Evolutionary conservation across 306 rosid species (phyloP).

Genomic region (Erythrophleum fordii): DNA sequence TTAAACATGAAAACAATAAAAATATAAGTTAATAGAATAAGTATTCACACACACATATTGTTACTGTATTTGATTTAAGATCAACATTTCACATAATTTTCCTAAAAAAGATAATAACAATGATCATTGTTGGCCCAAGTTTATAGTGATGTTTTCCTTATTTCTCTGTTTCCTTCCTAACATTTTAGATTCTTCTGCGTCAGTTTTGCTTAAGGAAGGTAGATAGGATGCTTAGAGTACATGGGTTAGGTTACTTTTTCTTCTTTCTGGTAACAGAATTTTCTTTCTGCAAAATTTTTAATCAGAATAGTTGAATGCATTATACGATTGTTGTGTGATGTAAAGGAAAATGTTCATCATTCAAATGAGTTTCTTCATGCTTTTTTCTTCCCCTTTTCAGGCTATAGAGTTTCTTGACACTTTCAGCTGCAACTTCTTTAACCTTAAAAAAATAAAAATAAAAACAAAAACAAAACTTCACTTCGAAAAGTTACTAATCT

Average conservation of each 20-base stretch:
- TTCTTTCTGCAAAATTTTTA: background rate
- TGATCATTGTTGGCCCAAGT: background rate
- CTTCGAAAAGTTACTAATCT: background rate
- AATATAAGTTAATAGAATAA: too few species aligned
- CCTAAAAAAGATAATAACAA: too few species aligned
- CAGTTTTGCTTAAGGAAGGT: conserved; percentile 2
- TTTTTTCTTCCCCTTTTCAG: background rate
- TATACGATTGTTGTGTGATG: background rate
- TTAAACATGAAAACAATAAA: too few species aligned
- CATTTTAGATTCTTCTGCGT: conserved; percentile 9
- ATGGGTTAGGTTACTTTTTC: background rate
- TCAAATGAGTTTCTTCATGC: background rate
- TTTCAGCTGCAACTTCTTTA: background rate
- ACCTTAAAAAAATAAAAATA: background rate
- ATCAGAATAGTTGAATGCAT: background rate
- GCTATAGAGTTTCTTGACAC: background rate
- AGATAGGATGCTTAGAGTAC: conserved; percentile 16
- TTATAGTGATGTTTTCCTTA: background rate
- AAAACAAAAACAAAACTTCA: too few species aligned
- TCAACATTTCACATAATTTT: too few species aligned
- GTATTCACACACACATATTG: too few species aligned
- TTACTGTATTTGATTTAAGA: too few species aligned
- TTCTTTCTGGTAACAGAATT: conserved; percentile 6
- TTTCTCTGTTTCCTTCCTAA: background rate
- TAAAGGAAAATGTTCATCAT: conserved; percentile 16